Evolutionary conservation across 176 grass and related monocot genomes (phyloP), one percentile per base, ranked within the genome.

Genomic region (Eleusine indica): DNA sequence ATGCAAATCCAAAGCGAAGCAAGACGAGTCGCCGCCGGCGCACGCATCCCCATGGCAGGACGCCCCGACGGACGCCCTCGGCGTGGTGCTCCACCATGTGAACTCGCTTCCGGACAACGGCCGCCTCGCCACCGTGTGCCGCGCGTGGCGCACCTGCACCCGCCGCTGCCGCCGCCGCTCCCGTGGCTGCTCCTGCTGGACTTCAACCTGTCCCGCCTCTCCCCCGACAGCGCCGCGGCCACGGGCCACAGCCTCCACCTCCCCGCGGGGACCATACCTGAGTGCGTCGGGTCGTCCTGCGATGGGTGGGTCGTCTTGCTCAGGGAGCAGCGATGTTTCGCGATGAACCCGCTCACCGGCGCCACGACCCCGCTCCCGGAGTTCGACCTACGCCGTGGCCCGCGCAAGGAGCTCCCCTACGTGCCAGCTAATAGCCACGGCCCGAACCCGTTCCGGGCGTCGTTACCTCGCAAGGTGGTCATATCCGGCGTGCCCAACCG

Each of bases 91-190:
- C 71, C 71, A 74, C 29, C 6, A 4, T 29, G 29, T 16, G 29
- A 74, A 56, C 72, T 74, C 49, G 49, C 7, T 56, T 15, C 28
- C 17, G 15, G 7, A 19, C 48, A 74, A 7, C 46, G 72, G 6
- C 16, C 48, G 72, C 16, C 9, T 2, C 72, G 29, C 48, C 72
- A 16, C 71, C 16, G 48, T 38, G 7, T 38, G 28, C 29, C 47
- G 48, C 72, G 72, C 72, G 47, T 74, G 72, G 15, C 4, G 46
- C 15, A 74, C 7, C 70, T 72, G 44, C 70, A 29, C 46, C 71
- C 22, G 46, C 71, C 70, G 70, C 43, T 7, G 12, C 43, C 70
- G 41, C 19, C 69, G 2, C 42, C 11, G 44, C 71, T 32, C 22
- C 46, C 71, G 13, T 32, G 71, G 71, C 46, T 73, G 6, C 28